Conservation (phyloP, 176 grass and related monocot genomes). For the Puya raimondii region DNA sequence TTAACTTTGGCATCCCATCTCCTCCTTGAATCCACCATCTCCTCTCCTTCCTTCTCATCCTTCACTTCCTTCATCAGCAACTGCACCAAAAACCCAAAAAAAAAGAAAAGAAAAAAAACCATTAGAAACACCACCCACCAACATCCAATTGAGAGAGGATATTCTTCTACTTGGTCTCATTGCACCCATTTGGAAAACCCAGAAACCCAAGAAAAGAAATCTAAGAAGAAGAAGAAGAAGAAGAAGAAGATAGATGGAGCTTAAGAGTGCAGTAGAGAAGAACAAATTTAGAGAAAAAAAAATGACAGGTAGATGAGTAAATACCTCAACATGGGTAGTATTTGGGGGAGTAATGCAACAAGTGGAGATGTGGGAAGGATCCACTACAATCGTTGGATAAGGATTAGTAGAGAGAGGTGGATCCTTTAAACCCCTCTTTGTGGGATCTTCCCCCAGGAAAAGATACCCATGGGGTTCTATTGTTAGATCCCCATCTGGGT, state of each 20-base stretch:
- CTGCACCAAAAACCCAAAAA: conserved; percentile 8
- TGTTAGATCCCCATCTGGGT: conserved; percentile 40
- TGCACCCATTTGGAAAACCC: neutral
- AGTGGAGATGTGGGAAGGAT: neutral
- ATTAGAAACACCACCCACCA: neutral
- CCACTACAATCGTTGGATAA: neutral
- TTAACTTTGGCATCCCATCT: conserved; percentile 11
- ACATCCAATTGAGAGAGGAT: too few species aligned
- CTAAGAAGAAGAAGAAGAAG: neutral
- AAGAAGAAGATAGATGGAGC: conserved; percentile 26
- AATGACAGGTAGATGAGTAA: neutral
- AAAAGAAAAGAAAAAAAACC: neutral
- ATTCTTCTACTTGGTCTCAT: too few species aligned
- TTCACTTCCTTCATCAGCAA: neutral
- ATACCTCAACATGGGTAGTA: neutral
- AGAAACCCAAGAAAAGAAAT: neutral
- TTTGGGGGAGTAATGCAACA: conserved; percentile 13
- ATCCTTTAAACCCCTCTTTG: conserved; percentile 19
- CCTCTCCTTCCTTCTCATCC: conserved; percentile 17
- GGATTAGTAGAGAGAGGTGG: neutral
- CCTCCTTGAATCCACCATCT: conserved; percentile 25
- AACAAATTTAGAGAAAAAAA: neutral
- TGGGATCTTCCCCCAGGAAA: conserved; percentile 17
- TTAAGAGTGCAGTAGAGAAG: neutral
- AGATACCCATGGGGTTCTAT: conserved; percentile 17